Evolutionary conservation across 1,139 yeast genomes (phyloP), one percentile per base, ranked within the genome.

Genomic region (Suzukiozyma palmioleophila): DNA sequence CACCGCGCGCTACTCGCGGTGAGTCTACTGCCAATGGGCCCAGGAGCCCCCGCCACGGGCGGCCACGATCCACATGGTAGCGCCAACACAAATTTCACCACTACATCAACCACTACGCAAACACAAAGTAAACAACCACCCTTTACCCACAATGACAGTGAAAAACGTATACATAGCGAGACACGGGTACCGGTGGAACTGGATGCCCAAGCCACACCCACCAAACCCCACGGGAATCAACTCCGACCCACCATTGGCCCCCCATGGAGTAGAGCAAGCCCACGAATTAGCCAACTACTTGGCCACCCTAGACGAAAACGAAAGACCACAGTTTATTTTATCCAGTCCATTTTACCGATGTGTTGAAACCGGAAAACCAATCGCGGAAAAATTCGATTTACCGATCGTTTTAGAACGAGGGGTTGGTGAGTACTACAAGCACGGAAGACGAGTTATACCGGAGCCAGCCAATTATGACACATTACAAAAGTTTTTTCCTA

Each of bases 261-360:
- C 75, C 3, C 94, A 84, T 53, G 96, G 96, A 2, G 77, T 75
- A 2, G 84, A 79, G 8, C 96, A 87, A 59, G 92, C 96, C 1
- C 69, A 73, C 40, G 88, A 87, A 53, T 64, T 87, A 40, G 90
- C 85, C 0, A 72, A 64, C 16, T 79, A 73, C 51, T 46, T 79
- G 13, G 43, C 49, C 2, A 46, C 60, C 1, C 54, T 78, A 14
- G 64, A 67, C 0, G 45, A 52, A 2, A 62, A 66, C 3, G 75
- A 79, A 18, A 71, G 67, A 39, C 86, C 90, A 1, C 79, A 81
- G 44, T 64, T 81, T 38, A 73, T 87, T 18, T 67, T 84, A 50
- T 66, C 83, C 1, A 87, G 96, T 2, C 97, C 97, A 0, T 90
- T 88, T 58, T 89, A 87, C 58, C 67, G 97, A 44, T 92, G 97